Conservation (phyloP, 2,329 filamentous ascomycete species). For the Colletotrichum liaoningense region DNA sequence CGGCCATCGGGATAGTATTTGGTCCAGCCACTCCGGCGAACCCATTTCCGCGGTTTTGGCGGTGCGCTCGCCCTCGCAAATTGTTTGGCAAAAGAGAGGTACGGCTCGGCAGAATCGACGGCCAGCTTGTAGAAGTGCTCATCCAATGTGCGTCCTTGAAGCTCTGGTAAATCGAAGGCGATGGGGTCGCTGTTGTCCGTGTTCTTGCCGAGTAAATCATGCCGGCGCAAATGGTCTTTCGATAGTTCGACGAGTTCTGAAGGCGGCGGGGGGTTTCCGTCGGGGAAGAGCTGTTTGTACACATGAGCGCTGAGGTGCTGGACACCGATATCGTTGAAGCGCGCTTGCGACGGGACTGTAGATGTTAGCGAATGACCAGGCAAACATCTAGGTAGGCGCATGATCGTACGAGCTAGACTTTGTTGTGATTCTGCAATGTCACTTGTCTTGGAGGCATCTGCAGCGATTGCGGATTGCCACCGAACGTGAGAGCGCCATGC, state of each 20-base stretch:
- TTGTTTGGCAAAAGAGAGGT: slow-evolving; percentile 77
- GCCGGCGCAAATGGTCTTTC: slow-evolving; percentile 82
- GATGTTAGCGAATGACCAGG: slow-evolving; percentile 21
- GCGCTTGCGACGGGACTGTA: slow-evolving; percentile 65
- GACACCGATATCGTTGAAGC: slow-evolving; percentile 93
- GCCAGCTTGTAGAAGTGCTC: slow-evolving; percentile 95
- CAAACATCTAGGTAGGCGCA: not conserved
- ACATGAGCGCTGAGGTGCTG: slow-evolving; percentile 91
- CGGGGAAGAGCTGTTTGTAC: slow-evolving; percentile 84
- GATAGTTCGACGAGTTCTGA: slow-evolving; percentile 82
- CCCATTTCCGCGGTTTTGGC: slow-evolving; percentile 77
- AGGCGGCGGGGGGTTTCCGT: slow-evolving; percentile 66
- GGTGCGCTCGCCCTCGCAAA: slow-evolving; percentile 75
- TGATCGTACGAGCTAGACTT: slow-evolving; percentile 55
- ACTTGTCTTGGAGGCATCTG: slow-evolving; percentile 32
- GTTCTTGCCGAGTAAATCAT: slow-evolving; percentile 92
- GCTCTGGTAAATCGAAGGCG: slow-evolving; percentile 83
- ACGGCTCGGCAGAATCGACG: slow-evolving; percentile 87
- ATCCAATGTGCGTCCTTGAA: slow-evolving; percentile 86
- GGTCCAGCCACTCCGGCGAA: slow-evolving; percentile 87
- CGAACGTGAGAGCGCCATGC: slow-evolving; percentile 51
- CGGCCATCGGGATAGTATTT: slow-evolving; percentile 84
- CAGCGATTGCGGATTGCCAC: slow-evolving; percentile 56
- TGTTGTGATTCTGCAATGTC: slow-evolving; percentile 31
- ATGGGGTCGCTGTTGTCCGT: slow-evolving; percentile 81